Conservation (phyloP, 2,329 filamentous ascomycete genomes). For the Huntiella decipiens region DNA sequence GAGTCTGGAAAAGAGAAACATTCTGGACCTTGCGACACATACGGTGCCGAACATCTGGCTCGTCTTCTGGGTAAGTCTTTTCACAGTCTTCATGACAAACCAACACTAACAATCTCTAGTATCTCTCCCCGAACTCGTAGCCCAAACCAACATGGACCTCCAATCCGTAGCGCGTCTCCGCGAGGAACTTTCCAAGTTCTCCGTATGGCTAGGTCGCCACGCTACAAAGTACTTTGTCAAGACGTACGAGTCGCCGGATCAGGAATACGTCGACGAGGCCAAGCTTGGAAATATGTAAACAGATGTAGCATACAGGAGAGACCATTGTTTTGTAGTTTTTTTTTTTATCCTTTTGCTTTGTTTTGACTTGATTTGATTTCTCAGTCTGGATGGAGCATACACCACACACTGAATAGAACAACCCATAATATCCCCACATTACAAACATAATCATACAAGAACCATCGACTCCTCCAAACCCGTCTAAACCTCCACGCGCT, state of each 20-base stretch:
- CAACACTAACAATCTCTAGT: constrained; percentile 30
- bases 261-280: constrained; percentile 54
- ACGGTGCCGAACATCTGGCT: constrained; percentile 80
- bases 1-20: constrained; percentile 40
- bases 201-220: constrained; percentile 64
- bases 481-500: constrained; percentile 3
- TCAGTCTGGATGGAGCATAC: background rate
- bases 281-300: constrained; percentile 14
- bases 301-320: background rate
- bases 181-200: constrained; percentile 76
- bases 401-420: background rate
- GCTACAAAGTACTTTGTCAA: constrained; percentile 58
- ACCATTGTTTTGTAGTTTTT: background rate
- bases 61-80: constrained; percentile 59
- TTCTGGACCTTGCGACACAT: constrained; percentile 61
- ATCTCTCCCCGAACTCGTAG: constrained; percentile 77
- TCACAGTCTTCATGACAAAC: background rate
- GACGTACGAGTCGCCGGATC: constrained; percentile 53
- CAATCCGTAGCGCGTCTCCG: constrained; percentile 76
- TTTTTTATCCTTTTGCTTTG: background rate
- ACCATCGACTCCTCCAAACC: background rate
- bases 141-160: constrained; percentile 94
- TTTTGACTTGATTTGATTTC: constrained; percentile 1
- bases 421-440: background rate
- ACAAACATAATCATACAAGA: constrained; percentile 15